These are phyloP conservation scores for Yamadazyma olivae DNA, from an alignment of 805 yeast genomes.

Conservation along the genomic window DNA sequence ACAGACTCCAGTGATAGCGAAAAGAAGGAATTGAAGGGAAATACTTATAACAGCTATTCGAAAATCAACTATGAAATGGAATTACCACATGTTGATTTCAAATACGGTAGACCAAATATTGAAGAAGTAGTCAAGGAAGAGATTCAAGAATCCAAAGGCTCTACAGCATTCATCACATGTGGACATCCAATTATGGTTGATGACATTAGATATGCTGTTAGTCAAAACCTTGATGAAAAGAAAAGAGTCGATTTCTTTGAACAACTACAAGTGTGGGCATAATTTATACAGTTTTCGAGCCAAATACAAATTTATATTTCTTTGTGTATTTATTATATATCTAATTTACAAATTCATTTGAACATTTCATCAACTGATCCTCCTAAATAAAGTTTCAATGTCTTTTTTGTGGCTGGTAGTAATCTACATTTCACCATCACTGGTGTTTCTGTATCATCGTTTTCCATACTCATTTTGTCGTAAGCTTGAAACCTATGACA, in stretches of 20 bases:
- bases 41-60: slow-evolving; percentile 1
- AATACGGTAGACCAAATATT: slow-evolving; percentile 49
- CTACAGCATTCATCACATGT: slow-evolving; percentile 56
- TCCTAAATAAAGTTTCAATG: slow-evolving; percentile 69
- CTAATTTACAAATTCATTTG: slow-evolving; percentile 2
- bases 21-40: slow-evolving; percentile 9
- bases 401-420: slow-evolving; percentile 71
- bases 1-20: slow-evolving; percentile 9
- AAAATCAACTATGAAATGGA: slow-evolving; percentile 10
- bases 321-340: not conserved
- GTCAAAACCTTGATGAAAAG: slow-evolving; percentile 35
- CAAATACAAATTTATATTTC: too few species aligned
- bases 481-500: slow-evolving; percentile 90
- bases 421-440: slow-evolving; percentile 64
- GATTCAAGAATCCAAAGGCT: slow-evolving; percentile 35
- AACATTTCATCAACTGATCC: slow-evolving; percentile 57
- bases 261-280: slow-evolving; percentile 70
- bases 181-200: slow-evolving; percentile 64
- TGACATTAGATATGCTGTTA: slow-evolving; percentile 47
- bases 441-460: slow-evolving; percentile 16
- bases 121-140: slow-evolving; percentile 33
- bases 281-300: too few species aligned
- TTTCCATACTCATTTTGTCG: slow-evolving; percentile 47
- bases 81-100: slow-evolving; percentile 35
- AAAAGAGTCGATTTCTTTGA: slow-evolving; percentile 68